Percentiles rank a stretch among this genome's conserved stretches.
phyloP scores from a whole-genome alignment of 1,284 basidiomycete species.

The Singerocomus inundabilis region DNA sequence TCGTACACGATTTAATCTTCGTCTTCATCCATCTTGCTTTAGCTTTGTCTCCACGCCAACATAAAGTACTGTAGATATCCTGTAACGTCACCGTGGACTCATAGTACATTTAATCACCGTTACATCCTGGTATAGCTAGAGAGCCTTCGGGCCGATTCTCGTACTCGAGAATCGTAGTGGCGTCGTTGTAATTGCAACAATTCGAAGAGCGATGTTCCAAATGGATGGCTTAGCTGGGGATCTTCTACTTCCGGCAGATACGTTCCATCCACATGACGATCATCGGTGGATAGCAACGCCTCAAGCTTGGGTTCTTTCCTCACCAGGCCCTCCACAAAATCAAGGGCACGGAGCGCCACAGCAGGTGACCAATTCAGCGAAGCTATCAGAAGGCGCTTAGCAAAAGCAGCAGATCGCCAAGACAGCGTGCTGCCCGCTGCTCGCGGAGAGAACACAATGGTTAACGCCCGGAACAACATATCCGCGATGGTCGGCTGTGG shows the following conservation, averaged over 20 bases:
- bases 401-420: slow-evolving; percentile 85
- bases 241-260: slow-evolving; percentile 84
- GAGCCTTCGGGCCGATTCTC: slow-evolving; percentile 52
- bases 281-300: slow-evolving; percentile 83
- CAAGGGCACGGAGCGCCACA: slow-evolving; percentile 64
- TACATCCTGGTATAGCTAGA: slow-evolving; percentile 40
- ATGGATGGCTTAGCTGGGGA: slow-evolving; percentile 76
- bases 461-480: slow-evolving; percentile 84
- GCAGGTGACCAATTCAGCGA: slow-evolving; percentile 78
- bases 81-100: slow-evolving; percentile 30
- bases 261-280: slow-evolving; percentile 76
- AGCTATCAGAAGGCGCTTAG: slow-evolving; percentile 83
- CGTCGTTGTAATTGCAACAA: slow-evolving; percentile 51
- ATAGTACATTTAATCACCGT: slow-evolving; percentile 31
- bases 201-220: slow-evolving; percentile 73
- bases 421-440: slow-evolving; percentile 60
- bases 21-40: slow-evolving; percentile 16
- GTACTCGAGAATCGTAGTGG: slow-evolving; percentile 66
- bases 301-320: slow-evolving; percentile 80
- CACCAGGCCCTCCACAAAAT: slow-evolving; percentile 72
- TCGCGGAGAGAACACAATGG: slow-evolving; percentile 73
- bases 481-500: slow-evolving; percentile 51
- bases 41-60: slow-evolving; percentile 22
- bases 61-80: slow-evolving; percentile 36
- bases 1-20: slow-evolving; percentile 20